These are phyloP conservation scores for Huiozyma naganishii DNA, from an alignment of 805 yeast species.

Conservation along the genomic window DNA sequence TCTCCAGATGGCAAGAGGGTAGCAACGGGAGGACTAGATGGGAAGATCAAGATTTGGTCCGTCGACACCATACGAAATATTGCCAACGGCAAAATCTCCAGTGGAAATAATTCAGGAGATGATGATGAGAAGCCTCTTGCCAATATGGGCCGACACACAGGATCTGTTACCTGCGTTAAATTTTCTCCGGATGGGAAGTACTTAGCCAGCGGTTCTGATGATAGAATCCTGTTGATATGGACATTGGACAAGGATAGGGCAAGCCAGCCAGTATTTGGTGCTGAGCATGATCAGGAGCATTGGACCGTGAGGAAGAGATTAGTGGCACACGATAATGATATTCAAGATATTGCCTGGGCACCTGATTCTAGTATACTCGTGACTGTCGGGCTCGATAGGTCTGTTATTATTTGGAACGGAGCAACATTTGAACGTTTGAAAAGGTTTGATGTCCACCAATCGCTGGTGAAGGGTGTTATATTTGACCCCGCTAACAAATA, in stretches of 20 bases:
- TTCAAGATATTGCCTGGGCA: conserved; percentile 96
- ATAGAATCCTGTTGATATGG: conserved; percentile 84
- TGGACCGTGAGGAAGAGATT: conserved; percentile 90
- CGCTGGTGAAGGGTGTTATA: conserved; percentile 91
- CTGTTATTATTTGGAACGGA: conserved; percentile 91
- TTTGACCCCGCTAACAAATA: conserved; percentile 98
- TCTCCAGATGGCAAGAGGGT: conserved; percentile 73
- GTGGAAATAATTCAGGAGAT: conserved; percentile 7
- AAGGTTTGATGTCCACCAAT: conserved; percentile 84
- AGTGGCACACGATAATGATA: conserved; percentile 95
- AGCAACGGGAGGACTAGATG: conserved; percentile 92
- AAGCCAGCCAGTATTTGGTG: conserved; percentile 49
- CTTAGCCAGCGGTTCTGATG: conserved; percentile 92
- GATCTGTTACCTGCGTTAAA: conserved; percentile 88
- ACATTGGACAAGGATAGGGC: conserved; percentile 63
- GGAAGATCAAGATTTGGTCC: conserved; percentile 87
- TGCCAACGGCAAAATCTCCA: neutral
- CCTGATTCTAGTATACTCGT: conserved; percentile 87
- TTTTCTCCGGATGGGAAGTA: conserved; percentile 89
- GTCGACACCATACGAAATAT: conserved; percentile 35
- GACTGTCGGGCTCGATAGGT: conserved; percentile 88
- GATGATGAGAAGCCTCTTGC: conserved; percentile 49
- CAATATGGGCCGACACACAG: conserved; percentile 90
- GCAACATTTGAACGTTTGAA: conserved; percentile 76
- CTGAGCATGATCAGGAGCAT: conserved; percentile 69